Percentiles rank a stretch among this genome's conserved stretches.
Conservation (phyloP, 1,284 basidiomycete genomes). For the Exobasidium cylindrosporum region DNA sequence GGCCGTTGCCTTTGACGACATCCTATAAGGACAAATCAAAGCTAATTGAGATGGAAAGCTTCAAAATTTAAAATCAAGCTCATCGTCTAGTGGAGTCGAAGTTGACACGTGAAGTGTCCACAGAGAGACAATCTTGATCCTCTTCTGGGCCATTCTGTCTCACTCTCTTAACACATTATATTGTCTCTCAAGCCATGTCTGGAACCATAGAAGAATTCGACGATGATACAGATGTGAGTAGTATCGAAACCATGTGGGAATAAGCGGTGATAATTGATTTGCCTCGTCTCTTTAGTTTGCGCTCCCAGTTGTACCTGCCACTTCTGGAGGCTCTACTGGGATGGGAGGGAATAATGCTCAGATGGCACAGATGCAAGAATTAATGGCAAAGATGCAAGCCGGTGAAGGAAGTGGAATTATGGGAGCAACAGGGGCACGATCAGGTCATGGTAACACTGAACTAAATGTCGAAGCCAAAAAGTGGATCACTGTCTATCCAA, state of each 20-base stretch:
- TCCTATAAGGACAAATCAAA: too few relatives aligned
- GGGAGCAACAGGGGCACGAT: not conserved
- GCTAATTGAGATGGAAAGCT: too few relatives aligned
- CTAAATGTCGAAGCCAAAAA: constrained; percentile 58
- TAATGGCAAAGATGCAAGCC: constrained; percentile 41
- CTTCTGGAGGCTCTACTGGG: constrained; percentile 19
- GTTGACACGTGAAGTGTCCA: too few relatives aligned
- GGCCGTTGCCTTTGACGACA: constrained; percentile 12
- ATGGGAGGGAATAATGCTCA: constrained; percentile 22
- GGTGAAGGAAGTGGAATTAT: constrained; percentile 21
- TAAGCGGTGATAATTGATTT: too few relatives aligned
- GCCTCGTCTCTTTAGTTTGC: constrained; percentile 28
- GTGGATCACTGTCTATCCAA: constrained; percentile 92
- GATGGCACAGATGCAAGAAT: constrained; percentile 41
- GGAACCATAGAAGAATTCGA: constrained; percentile 49
- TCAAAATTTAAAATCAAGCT: too few relatives aligned
- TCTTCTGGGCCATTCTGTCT: not conserved
- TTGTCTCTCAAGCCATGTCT: constrained; percentile 13
- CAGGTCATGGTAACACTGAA: too few relatives aligned
- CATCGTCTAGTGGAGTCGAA: too few relatives aligned
- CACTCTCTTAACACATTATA: not conserved
- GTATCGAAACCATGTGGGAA: not conserved
- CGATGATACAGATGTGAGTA: constrained; percentile 53
- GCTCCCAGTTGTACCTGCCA: constrained; percentile 35
- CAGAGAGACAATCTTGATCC: too few relatives aligned